phyloP scores from a whole-genome alignment of 768 basidiomycete species.

The Naganishia antarctica region DNA sequence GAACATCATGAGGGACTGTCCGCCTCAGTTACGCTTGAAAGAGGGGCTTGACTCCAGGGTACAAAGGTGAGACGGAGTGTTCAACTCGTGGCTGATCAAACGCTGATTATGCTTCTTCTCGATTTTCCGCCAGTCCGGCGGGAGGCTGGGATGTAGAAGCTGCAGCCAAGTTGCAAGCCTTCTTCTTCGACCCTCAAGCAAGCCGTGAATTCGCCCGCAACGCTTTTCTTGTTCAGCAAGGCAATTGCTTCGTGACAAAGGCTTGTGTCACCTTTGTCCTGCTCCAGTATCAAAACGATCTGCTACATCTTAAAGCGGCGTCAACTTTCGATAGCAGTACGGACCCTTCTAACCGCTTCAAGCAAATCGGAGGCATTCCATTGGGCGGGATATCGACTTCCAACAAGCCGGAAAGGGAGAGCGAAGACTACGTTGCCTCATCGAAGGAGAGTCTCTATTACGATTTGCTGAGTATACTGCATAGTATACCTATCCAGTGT shows the following conservation, averaged over 20 bases:
- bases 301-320: constrained; percentile 61
- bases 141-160: constrained; percentile 65
- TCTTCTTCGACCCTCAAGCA: constrained; percentile 86
- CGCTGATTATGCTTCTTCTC: not conserved
- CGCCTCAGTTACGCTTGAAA: constrained; percentile 69
- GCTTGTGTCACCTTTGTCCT: constrained; percentile 81
- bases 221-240: constrained; percentile 85
- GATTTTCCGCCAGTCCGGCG: constrained; percentile 23
- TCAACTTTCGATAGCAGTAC: not conserved
- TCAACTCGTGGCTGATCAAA: no score
- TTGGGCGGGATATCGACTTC: constrained; percentile 15
- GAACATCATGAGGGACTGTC: constrained; percentile 67
- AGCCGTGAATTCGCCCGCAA: constrained; percentile 78
- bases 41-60: constrained; percentile 30
- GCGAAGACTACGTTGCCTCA: constrained; percentile 74
- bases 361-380: constrained; percentile 18
- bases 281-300: constrained; percentile 84
- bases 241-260: constrained; percentile 88
- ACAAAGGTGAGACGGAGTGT: constrained; percentile 28
- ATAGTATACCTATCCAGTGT: constrained; percentile 87
- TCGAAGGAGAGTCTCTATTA: constrained; percentile 41
- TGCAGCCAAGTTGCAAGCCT: constrained; percentile 62
- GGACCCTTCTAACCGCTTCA: not conserved
- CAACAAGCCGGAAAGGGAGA: constrained; percentile 51
- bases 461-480: constrained; percentile 77